Conservation (phyloP, 73 alveolate species). For the Tetrahymena elliotti region DNA sequence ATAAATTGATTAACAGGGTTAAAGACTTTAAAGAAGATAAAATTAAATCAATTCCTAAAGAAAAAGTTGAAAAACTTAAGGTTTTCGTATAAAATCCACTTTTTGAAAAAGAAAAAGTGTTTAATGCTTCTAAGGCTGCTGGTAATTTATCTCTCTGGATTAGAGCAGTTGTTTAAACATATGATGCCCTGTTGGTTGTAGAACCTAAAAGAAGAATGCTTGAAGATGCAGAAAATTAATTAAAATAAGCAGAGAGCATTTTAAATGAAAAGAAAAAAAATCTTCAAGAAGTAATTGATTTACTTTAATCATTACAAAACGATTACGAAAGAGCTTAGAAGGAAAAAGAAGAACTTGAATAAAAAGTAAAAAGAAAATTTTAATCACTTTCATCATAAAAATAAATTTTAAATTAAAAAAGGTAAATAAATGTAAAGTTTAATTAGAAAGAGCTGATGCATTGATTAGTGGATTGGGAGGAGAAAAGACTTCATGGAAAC, state of each 20-base stretch:
- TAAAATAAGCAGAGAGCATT: constrained; percentile 63
- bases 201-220: constrained; percentile 32
- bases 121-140: constrained; percentile 76
- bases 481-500: constrained; percentile 93
- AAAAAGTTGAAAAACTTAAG: constrained; percentile 2
- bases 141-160: constrained; percentile 75
- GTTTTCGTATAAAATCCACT: neutral
- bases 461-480: constrained; percentile 93
- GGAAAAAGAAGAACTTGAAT: constrained; percentile 79
- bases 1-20: constrained; percentile 56
- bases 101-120: constrained; percentile 21
- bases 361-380: constrained; percentile 42
- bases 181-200: constrained; percentile 57
- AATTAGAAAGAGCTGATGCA: constrained; percentile 93
- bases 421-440: constrained; percentile 78
- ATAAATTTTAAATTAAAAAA: neutral
- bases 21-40: constrained; percentile 51
- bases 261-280: constrained; percentile 54
- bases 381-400: neutral
- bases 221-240: constrained; percentile 37
- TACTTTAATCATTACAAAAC: constrained; percentile 62
- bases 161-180: constrained; percentile 69
- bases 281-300: constrained; percentile 76
- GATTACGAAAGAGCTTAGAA: constrained; percentile 83
- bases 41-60: constrained; percentile 25